Base-by-base conservation (phyloP, 257 asterid genomes). In the Solanum paucissectum region DNA sequence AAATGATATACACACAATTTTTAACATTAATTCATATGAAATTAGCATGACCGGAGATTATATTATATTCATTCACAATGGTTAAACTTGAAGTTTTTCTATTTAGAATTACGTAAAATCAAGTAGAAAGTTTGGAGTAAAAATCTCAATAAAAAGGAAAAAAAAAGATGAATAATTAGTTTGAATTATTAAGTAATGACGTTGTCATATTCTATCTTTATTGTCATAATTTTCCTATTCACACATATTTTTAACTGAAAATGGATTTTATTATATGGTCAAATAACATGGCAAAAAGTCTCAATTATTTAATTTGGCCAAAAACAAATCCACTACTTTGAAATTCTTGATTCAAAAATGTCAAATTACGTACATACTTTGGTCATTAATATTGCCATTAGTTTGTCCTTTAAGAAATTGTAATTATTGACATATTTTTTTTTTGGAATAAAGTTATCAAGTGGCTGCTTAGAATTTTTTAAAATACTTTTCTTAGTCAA, bases 1-100 rank as follows among this genome's bases (percentile, higher is more conserved):
- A 9, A 62, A 11, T 10, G 71, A 55, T 23, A 8, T 6, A 2
- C 6, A 60, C 1, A 60, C 12, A 60, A 20, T 55, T 0, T 6
- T 20, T 25, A 55, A 20, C 5, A 60, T 66, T 27, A 66, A 27
- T 66, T 66, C 20, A 66, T 66, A 1, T 27, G 3, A 66, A 66
- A 14, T 12, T 29, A 29, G 6, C 5, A 29, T 13, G n/a, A 13
- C 0, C 2, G 6, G 9, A 9, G 1, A 14, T 69, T 0, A 29
- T 29, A 6, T 14, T 14, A 68, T 12, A 5, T 27, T 68, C 3
- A 0, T 25, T 1, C 9, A 25, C 1, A 12, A 62, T 8, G n/a
- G 10, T 9, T 44, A 44, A 44, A 44, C 1, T 49, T 16, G 21
- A 66, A 25, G 16, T 66, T 0, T 7, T 12, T 27, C 14, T 14